A percentile compares a stretch with the other conserved stretches of the same genome.
Conservation (phyloP, 306 rosid species). For the Trifolium pratense region DNA sequence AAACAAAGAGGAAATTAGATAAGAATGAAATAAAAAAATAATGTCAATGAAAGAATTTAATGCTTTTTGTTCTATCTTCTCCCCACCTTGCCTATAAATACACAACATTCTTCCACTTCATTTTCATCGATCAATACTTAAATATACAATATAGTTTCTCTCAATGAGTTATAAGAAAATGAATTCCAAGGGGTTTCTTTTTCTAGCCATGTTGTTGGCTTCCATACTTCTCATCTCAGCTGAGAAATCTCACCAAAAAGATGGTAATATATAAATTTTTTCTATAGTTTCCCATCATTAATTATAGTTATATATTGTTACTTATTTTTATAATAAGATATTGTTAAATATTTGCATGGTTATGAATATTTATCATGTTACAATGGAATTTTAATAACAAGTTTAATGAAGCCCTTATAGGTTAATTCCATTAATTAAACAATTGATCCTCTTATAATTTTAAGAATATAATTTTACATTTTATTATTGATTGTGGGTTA, state of each 20-base stretch:
- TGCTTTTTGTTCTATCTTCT: neutral
- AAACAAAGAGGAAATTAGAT: neutral
- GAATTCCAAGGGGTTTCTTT: neutral
- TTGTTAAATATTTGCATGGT: no score
- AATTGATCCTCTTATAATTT: no score
- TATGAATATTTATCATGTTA: no score
- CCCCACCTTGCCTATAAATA: slow-evolving; percentile 1
- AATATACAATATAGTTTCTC: neutral
- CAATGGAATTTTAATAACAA: no score
- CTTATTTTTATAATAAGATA: no score
- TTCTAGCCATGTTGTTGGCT: slow-evolving; percentile 2
- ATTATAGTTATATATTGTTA: neutral
- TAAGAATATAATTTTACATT: no score
- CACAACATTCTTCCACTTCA: neutral
- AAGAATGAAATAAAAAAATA: neutral
- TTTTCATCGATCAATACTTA: neutral
- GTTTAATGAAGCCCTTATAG: no score
- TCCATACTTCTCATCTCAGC: neutral
- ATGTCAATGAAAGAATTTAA: neutral
- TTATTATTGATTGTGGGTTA: no score
- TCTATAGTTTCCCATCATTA: neutral
- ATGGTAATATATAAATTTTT: neutral
- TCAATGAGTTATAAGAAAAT: neutral
- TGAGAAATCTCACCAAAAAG: neutral
- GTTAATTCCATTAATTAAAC: no score